Conservation (phyloP, 805 yeast genomes). For the Starmerella apis region DNA sequence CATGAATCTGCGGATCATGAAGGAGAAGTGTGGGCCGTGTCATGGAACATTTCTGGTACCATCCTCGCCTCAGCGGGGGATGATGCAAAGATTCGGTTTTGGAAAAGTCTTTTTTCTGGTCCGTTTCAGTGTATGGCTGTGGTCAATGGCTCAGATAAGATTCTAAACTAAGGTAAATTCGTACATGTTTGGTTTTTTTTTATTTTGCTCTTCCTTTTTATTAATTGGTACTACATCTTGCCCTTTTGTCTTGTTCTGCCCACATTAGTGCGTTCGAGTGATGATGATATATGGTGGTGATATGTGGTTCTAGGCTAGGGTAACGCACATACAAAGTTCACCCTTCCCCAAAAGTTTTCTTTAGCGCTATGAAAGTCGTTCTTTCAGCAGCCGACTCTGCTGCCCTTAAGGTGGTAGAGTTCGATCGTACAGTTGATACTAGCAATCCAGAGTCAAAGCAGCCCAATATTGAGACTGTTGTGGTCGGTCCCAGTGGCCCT, state of each 20-base stretch:
- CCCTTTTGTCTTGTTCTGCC: not conserved
- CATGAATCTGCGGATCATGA: slow-evolving; percentile 67
- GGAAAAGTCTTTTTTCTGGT: slow-evolving; percentile 80
- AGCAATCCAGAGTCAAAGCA: slow-evolving; percentile 56
- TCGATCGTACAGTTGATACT: slow-evolving; percentile 66
- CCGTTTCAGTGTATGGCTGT: slow-evolving; percentile 90
- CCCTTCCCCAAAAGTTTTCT: slow-evolving; percentile 1
- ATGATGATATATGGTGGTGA: no score
- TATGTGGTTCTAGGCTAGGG: not conserved
- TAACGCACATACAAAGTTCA: not conserved
- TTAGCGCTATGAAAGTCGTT: slow-evolving; percentile 38
- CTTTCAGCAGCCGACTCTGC: slow-evolving; percentile 47
- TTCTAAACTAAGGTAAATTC: not conserved
- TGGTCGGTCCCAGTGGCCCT: slow-evolving; percentile 20
- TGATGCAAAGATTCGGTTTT: slow-evolving; percentile 81
- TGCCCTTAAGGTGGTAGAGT: slow-evolving; percentile 46
- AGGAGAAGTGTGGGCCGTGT: slow-evolving; percentile 90
- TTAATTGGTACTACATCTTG: not conserved
- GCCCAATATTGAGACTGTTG: slow-evolving; percentile 45
- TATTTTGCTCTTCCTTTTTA: no score
- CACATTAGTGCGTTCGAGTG: not conserved
- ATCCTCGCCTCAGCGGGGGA: slow-evolving; percentile 89
- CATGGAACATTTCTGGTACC: slow-evolving; percentile 92
- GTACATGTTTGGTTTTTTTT: not conserved
- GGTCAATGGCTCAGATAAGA: slow-evolving; percentile 39